Base-by-base conservation (phyloP, 2,329 filamentous ascomycete genomes). In the Monilinia fructigena region DNA sequence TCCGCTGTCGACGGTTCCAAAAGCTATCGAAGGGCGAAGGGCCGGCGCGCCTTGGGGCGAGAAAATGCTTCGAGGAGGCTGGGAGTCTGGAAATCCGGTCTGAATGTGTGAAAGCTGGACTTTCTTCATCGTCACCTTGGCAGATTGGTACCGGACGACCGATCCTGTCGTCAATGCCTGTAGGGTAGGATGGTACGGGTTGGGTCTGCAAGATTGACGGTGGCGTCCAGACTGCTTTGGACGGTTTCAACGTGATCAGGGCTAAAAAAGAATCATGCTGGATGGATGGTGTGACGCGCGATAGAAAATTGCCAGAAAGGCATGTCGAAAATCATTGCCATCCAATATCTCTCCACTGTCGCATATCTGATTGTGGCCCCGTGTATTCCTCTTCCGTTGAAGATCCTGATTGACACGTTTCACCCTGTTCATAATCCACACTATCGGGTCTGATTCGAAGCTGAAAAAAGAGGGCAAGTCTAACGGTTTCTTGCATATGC, bases 331-430 rank as follows among this genome's bases (percentile, higher is more conserved):
- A 45, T 54, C 52, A 38, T 69, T 66, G 66, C 10, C 28, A 50
- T 31, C 55, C 55, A 45, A 28, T 45, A 35, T 42, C 20, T 48
- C 20, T 20, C 45, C 6, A 47, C n/a, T n/a, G 12, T 45, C 23
- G 68, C 71, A 71, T 71, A 66, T 71, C 62, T 73, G 18, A 12
- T 67, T 69, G 70, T 48, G 42, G 48, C 26, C 61, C 65, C 66
- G 63, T 60, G 50, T 63, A 42, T 52, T 61, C 55, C 62, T 55
- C 66, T 40, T 64, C 58, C 62, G 68, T 68, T 70, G 66, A 61
- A 68, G 69, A 69, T 71, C 69, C 54, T 65, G 68, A 68, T 68
- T 66, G 65, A 60, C 65, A 66, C 63, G 70, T 71, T 73, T 71
- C 68, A 71, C 53, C 55, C 47, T 68, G 50, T 65, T 60, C 67